Conservation (phyloP, 1,139 yeast genomes). For the Hyphopichia pseudoburtonii region DNA sequence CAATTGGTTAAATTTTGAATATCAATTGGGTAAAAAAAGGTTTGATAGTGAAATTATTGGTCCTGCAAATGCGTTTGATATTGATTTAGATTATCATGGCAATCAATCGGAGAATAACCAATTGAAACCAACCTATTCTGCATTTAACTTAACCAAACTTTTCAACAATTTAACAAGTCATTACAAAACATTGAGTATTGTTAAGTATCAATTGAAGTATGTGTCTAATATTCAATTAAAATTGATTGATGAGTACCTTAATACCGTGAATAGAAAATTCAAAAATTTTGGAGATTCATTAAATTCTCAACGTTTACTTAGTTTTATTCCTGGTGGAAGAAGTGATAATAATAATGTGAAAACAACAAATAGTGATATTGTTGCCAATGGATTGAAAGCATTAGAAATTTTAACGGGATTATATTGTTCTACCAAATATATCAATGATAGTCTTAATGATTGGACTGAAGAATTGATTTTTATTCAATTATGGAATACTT, state of each 20-base stretch:
- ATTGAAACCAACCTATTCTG: conserved; percentile 67
- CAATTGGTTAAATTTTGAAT: conserved; percentile 69
- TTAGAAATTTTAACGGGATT: conserved; percentile 57
- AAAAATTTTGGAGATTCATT: conserved; percentile 48
- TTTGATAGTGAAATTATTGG: conserved; percentile 56
- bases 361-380: conserved; percentile 9
- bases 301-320: conserved; percentile 33
- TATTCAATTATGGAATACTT: conserved; percentile 58
- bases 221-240: conserved; percentile 69
- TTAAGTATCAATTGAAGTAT: conserved; percentile 65
- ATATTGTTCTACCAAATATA: conserved; percentile 59
- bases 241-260: conserved; percentile 60
- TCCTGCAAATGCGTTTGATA: conserved; percentile 52
- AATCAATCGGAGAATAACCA: conserved; percentile 21
- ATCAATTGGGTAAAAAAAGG: conserved; percentile 54
- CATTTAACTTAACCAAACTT: conserved; percentile 59
- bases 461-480: conserved; percentile 71
- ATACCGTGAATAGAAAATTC: conserved; percentile 46
- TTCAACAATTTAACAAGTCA: conserved; percentile 68
- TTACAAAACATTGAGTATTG: conserved; percentile 55
- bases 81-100: conserved; percentile 62
- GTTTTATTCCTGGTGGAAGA: conserved; percentile 38
- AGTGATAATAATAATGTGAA: conserved; percentile 9
- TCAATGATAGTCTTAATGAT: conserved; percentile 49
- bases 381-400: conserved; percentile 31